A percentile compares a stretch with the other conserved stretches of the same genome.
These are phyloP conservation scores for Saururus chinensis DNA, from an alignment of 164 flowering plant genomes.

Conservation along the genomic window DNA sequence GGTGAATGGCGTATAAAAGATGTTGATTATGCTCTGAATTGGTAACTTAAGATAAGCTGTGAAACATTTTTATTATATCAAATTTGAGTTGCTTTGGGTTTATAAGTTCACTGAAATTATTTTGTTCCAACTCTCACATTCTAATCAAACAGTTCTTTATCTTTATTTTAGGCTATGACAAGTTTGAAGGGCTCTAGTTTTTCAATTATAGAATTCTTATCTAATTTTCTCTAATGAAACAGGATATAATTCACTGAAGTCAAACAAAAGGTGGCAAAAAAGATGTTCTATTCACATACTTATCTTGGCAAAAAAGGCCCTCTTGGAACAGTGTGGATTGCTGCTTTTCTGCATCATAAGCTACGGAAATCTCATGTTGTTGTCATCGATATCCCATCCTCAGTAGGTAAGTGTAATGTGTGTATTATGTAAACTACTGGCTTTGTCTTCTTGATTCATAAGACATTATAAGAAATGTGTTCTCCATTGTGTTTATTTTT, in stretches of 20 bases:
- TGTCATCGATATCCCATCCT: constrained; percentile 44
- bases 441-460: not conserved
- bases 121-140: too few relatives aligned
- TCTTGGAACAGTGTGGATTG: constrained; percentile 82
- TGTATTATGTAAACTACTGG: not conserved
- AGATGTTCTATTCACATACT: constrained; percentile 80
- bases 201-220: too few relatives aligned
- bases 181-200: too few relatives aligned
- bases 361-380: constrained; percentile 54
- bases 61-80: too few relatives aligned
- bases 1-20: too few relatives aligned
- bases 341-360: constrained; percentile 70
- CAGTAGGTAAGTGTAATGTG: constrained; percentile 42
- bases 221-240: not conserved
- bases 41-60: too few relatives aligned
- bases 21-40: too few relatives aligned
- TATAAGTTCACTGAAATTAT: too few relatives aligned
- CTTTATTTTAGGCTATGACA: too few relatives aligned
- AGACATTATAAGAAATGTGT: not conserved
- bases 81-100: too few relatives aligned
- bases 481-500: too few relatives aligned
- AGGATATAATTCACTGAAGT: not conserved
- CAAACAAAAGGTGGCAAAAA: not conserved
- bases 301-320: constrained; percentile 71
- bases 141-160: too few relatives aligned